Percentiles rank a stretch among this genome's conserved stretches.
These are phyloP conservation scores for Solanum peruvianum DNA, from an alignment of 257 asterid species.

Conservation along the genomic window DNA sequence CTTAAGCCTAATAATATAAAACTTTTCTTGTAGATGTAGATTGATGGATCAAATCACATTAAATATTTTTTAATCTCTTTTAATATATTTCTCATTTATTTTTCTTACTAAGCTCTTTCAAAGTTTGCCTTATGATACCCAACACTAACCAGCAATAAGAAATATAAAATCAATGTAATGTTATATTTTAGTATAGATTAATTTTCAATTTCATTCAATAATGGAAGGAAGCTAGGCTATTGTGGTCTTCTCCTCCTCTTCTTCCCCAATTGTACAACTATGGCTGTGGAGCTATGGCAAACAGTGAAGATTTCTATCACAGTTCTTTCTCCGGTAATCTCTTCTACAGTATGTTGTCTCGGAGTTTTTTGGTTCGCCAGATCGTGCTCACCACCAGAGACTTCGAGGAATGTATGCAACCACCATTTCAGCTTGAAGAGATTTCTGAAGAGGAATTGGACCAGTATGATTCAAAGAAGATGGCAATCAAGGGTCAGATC, in stretches of 20 bases:
- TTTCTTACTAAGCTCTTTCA: too few species aligned
- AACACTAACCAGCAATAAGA: neutral
- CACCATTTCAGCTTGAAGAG: conserved; percentile 71
- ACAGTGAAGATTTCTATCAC: conserved; percentile 8
- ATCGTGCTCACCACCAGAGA: conserved; percentile 10
- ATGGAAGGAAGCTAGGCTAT: neutral
- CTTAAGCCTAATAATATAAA: too few species aligned
- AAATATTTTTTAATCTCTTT: too few species aligned
- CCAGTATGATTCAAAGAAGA: conserved; percentile 8
- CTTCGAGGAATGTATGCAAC: conserved; percentile 48
- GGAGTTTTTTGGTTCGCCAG: conserved; percentile 39
- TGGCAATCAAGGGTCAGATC: conserved; percentile 48
- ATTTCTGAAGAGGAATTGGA: conserved; percentile 53
- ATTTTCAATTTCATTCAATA: neutral
- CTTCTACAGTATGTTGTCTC: conserved; percentile 29
- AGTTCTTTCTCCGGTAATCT: neutral
- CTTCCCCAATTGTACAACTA: neutral
- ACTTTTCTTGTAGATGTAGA: too few species aligned
- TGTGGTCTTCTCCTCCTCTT: neutral
- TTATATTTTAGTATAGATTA: too few species aligned
- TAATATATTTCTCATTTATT: too few species aligned
- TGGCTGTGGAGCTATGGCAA: conserved; percentile 64
- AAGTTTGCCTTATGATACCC: neutral
- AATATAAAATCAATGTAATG: too few species aligned
- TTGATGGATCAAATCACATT: too few species aligned